A percentile compares a stretch with the other conserved stretches of the same genome.
Conservation (phyloP, 1,284 basidiomycete genomes). For the Acaromyces ingoldii region DNA sequence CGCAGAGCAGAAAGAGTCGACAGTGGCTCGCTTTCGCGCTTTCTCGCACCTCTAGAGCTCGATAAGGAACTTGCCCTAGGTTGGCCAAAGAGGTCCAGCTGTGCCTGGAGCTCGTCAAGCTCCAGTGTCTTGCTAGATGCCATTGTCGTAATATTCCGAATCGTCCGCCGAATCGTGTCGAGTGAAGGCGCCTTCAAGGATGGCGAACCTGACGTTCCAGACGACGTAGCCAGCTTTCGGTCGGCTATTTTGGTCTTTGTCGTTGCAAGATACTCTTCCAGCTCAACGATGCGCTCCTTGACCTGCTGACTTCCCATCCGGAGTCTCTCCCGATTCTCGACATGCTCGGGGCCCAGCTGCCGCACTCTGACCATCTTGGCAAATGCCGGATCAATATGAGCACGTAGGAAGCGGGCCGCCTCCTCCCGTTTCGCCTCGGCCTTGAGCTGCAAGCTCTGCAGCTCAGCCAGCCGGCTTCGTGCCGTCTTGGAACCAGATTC, state of each 20-base stretch:
- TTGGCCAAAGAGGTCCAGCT: slow-evolving; percentile 54
- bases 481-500: slow-evolving; percentile 48
- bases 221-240: slow-evolving; percentile 62
- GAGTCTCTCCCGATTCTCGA: slow-evolving; percentile 73
- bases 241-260: slow-evolving; percentile 67
- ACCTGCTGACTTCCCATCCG: slow-evolving; percentile 67
- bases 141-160: slow-evolving; percentile 68
- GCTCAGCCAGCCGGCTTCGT: slow-evolving; percentile 49
- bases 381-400: slow-evolving; percentile 70
- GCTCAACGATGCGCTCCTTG: slow-evolving; percentile 64
- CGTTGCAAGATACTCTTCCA: slow-evolving; percentile 67
- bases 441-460: slow-evolving; percentile 56
- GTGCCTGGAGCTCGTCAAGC: slow-evolving; percentile 59
- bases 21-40: background rate
- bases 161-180: slow-evolving; percentile 75
- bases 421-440: slow-evolving; percentile 51
- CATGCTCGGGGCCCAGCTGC: slow-evolving; percentile 78
- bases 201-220: slow-evolving; percentile 19
- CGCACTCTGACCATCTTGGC: slow-evolving; percentile 71
- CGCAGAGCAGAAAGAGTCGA: background rate
- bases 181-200: slow-evolving; percentile 66
- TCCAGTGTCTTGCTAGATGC: slow-evolving; percentile 62
- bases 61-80: background rate
- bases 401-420: slow-evolving; percentile 63
- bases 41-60: background rate